These are phyloP conservation scores for Phytophthora kernoviae DNA, from an alignment of 352 stramenopile genomes.

Conservation along the genomic window DNA sequence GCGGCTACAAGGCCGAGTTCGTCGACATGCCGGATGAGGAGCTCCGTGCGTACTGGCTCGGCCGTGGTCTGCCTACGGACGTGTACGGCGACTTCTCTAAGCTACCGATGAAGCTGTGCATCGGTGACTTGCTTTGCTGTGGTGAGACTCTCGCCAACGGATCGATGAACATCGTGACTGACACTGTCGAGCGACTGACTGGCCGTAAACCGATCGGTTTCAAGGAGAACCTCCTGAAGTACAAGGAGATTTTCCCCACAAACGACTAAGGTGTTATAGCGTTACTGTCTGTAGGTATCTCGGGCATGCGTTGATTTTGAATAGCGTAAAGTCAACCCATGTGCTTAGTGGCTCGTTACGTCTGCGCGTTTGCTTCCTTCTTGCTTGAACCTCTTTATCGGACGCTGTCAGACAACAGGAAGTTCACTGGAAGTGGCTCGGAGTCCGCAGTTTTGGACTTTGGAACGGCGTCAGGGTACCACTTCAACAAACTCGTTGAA, in stretches of 20 bases:
- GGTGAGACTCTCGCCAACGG: conserved; percentile 22
- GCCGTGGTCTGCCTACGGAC: conserved; percentile 14
- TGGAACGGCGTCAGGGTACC: no score
- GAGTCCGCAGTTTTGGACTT: no score
- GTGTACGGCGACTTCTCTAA: conserved; percentile 24
- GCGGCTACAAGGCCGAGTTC: conserved; percentile 3
- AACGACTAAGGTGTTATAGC: conserved; percentile 4
- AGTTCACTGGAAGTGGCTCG: no score
- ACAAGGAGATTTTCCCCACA: conserved; percentile 25
- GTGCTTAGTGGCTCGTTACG: conserved; percentile 3
- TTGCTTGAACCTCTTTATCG: conserved; percentile 6
- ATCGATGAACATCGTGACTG: conserved; percentile 20
- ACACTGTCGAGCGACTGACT: conserved; percentile 17
- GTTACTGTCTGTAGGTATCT: background rate
- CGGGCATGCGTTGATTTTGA: conserved; percentile 5
- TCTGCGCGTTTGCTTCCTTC: background rate
- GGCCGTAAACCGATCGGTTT: conserved; percentile 19
- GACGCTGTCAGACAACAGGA: background rate
- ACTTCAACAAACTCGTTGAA: no score
- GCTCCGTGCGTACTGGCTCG: conserved; percentile 16
- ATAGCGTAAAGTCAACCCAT: conserved; percentile 13
- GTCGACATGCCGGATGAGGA: conserved; percentile 7
- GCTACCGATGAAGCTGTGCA: conserved; percentile 29
- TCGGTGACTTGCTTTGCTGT: conserved; percentile 29
- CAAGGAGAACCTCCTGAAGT: conserved; percentile 19